Evolutionary conservation across 176 grass and related monocot genomes (phyloP).

Genomic region (Aegilops umbellulata): DNA sequence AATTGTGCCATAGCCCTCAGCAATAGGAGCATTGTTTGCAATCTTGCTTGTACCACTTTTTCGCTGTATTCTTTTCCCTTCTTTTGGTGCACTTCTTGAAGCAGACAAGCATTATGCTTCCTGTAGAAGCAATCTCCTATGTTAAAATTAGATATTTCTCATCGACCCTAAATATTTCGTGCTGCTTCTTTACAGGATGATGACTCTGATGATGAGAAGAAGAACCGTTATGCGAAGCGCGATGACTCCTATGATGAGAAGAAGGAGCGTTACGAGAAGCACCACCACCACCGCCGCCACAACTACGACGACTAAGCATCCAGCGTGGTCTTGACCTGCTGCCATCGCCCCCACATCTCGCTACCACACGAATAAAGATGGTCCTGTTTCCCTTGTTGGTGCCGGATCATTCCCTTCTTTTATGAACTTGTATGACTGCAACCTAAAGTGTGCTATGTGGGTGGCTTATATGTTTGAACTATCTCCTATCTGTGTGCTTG

Average conservation of each 20-base stretch:
- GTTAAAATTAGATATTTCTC: neutral
- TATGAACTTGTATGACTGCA: neutral
- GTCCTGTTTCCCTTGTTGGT: conserved; percentile 13
- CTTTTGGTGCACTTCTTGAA: neutral
- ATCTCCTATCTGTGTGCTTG: neutral
- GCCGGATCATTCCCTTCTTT: neutral
- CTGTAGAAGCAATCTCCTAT: neutral
- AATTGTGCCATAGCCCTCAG: neutral
- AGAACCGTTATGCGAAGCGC: conserved; percentile 38
- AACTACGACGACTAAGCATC: conserved; percentile 45
- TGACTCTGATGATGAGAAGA: conserved; percentile 66
- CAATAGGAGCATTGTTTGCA: neutral
- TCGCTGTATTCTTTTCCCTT: neutral
- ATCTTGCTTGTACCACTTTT: neutral
- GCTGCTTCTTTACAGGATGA: conserved; percentile 33
- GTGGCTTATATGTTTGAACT: neutral
- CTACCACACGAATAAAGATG: conserved; percentile 62
- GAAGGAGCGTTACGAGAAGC: conserved; percentile 45
- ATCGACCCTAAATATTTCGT: neutral
- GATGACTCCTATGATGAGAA: conserved; percentile 65
- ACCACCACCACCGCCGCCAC: conserved; percentile 48
- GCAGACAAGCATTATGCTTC: neutral
- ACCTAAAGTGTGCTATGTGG: neutral
- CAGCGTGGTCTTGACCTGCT: neutral
- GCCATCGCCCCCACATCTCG: neutral